Base-by-base conservation (phyloP, 306 rosid species). In the Acmispon strigosus region DNA sequence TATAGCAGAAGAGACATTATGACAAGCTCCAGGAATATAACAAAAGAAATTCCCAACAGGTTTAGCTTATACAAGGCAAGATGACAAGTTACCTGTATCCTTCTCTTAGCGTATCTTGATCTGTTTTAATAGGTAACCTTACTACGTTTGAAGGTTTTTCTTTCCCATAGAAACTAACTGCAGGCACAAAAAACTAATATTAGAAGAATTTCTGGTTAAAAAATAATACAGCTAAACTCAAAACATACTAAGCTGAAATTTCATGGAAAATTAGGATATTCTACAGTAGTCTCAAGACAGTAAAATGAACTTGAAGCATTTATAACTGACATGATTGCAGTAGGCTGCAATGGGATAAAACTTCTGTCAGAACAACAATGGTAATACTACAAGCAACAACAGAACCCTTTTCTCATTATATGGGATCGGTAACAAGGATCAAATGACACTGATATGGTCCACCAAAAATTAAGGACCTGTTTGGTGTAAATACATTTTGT, bases 21-120 rank as follows among this genome's bases (percentile, higher is more conserved):
- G 69, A 59, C 43, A 69, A 69, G 57, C 22, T 36, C 48, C 10
- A 34, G 34, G 36, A 51, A 51, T 52, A 54, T 44, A 55, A 41
- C 64, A 5, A 59, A 76, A 13, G 27, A 72, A 60, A 72, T 4
- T 42, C 18, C 42, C 20, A 37, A 37, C 12, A 29, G 39, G 3
- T 36, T 58, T 50, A 74, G 68, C 48, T 24, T 24, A 62, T 11
- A 57, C 17, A 55, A 11, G 11, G 16, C 36, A 62, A 60, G 43
- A 72, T 39, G 70, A 19, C 4, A 34, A 58, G 68, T 3, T 73
- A 90, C 98, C 96, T 82, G 72, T 91, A 87, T 70, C 97, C 96
- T 73, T 94, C 99, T 75, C 95, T 84, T 49, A 91, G 77, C 3
- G 99, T 89, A 79, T 94, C 99, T 69, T 86, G 84, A 85, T 94